Evolutionary conservation across 2,329 filamentous ascomycete genomes (phyloP), one percentile per base, ranked within the genome.

Genomic region (Penicillium glabrum): DNA sequence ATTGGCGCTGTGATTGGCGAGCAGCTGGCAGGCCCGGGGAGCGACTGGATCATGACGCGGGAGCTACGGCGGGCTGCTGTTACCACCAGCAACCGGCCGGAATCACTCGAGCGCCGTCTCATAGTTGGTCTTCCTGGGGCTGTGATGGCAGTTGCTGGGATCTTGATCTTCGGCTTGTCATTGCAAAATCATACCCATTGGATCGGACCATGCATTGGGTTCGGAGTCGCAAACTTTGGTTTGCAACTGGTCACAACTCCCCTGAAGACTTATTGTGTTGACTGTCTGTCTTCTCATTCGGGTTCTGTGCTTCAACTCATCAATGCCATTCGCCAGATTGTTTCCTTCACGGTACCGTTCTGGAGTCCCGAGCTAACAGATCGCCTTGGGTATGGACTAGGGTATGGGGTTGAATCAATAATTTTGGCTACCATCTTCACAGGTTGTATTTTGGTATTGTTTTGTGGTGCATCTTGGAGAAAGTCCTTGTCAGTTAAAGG

Each of bases 251-350:
- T 31, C 23, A 51, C 48, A 8, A 51, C 31, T 14, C 48, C 47
- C 3, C 24, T 50, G 21, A 51, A 51, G 35, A 51, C 48, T 27
- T 51, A 51, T n/a, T 26, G 48, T 51, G 48, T 51, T 27, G 48
- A 51, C 23, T 51, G 48, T 21, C 35, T 51, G 3, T 21, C 31
- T 6, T 23, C 48, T 10, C 35, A 43, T 19, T 39, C 48, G 7
- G 48, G 35, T 24, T 43, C 48, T 5, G 48, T 51, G 21, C 35
- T 51, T 27, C 48, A 51, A 8, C 48, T 51, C 21, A 43, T 51
- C 2, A 51, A 51, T 27, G 37, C 35, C 5, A 14, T 43, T 51
- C 48, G 35, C 37, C 48, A 41, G 26, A 41, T 51, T 29, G 4
- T 51, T 10, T 51, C 48, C 16, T 51, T 51, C 35, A 51, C 33